A percentile compares a stretch with the other conserved stretches of the same genome.
These are phyloP conservation scores for Botrytis porri DNA, from an alignment of 2,329 filamentous ascomycete species.

Conservation along the genomic window DNA sequence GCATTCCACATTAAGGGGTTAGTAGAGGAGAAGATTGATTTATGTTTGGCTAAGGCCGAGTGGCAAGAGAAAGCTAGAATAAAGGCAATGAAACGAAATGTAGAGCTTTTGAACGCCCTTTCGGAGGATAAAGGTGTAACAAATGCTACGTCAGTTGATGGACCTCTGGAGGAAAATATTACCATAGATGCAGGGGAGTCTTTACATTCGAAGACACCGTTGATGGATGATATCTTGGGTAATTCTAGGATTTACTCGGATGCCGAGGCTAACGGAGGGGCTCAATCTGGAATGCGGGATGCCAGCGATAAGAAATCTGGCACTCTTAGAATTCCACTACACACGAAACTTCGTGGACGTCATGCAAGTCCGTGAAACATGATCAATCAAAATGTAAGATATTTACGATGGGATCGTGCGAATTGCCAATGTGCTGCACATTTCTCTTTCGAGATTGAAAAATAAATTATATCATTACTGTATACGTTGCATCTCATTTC, in stretches of 20 bases:
- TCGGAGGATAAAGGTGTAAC: background rate
- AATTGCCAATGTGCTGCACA: background rate
- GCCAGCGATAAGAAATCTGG: background rate
- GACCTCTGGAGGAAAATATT: background rate
- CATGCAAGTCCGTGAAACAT: background rate
- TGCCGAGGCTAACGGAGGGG: background rate
- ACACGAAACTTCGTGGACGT: background rate
- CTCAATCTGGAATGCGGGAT: background rate
- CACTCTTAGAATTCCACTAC: background rate
- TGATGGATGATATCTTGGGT: background rate
- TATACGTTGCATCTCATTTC: background rate
- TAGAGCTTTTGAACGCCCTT: background rate
- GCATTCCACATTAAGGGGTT: slow-evolving; percentile 76
- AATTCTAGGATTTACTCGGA: background rate
- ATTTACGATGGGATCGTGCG: background rate
- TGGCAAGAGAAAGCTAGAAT: slow-evolving; percentile 7
- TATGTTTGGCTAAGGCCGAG: slow-evolving; percentile 7
- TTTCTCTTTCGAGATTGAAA: background rate
- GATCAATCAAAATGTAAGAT: background rate
- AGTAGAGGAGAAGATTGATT: slow-evolving; percentile 69
- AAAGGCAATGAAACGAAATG: background rate
- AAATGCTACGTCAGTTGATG: background rate
- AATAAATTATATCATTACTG: background rate
- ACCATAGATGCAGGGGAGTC: background rate
- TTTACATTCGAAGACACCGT: background rate